Conservation (phyloP, 2,329 filamentous ascomycete species). For the Microdochium trichocladiopsis region DNA sequence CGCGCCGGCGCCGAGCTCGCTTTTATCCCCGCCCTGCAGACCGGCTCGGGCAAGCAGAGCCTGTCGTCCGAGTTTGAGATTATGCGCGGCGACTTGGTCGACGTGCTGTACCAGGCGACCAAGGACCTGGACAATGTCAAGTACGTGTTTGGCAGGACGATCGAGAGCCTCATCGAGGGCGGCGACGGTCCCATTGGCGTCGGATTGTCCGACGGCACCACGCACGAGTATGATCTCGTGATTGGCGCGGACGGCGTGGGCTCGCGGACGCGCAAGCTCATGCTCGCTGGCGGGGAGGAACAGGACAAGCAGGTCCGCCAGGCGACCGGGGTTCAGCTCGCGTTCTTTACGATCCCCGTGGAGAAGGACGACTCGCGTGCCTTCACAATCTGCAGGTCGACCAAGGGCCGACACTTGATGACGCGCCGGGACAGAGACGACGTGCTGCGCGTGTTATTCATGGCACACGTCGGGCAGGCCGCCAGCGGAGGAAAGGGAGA, state of each 20-base stretch:
- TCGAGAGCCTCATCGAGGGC: conserved; percentile 13
- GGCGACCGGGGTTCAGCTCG: conserved; percentile 13
- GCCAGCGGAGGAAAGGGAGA: background rate
- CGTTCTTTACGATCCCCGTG: conserved; percentile 15
- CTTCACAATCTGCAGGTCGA: background rate
- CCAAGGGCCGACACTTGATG: background rate
- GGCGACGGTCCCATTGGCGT: conserved; percentile 14
- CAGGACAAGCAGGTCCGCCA: conserved; percentile 7
- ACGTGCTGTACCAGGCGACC: conserved; percentile 22
- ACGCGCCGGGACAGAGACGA: background rate
- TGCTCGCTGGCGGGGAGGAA: conserved; percentile 16
- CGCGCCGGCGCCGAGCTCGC: conserved; percentile 14
- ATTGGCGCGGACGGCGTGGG: conserved; percentile 47
- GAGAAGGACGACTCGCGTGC: background rate
- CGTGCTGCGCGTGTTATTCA: background rate
- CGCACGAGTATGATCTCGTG: conserved; percentile 39
- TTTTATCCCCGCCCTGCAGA: conserved; percentile 17
- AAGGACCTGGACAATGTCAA: conserved; percentile 13
- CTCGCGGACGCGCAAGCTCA: conserved; percentile 34
- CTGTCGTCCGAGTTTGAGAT: conserved; percentile 28
- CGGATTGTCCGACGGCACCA: conserved; percentile 32
- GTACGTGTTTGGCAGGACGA: conserved; percentile 16
- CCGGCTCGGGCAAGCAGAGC: conserved; percentile 18
- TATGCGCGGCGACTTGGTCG: conserved; percentile 23
- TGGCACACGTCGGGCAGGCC: background rate